Base-by-base conservation (phyloP, 1,284 basidiomycete genomes). In the Fomitopsis betulina region DNA sequence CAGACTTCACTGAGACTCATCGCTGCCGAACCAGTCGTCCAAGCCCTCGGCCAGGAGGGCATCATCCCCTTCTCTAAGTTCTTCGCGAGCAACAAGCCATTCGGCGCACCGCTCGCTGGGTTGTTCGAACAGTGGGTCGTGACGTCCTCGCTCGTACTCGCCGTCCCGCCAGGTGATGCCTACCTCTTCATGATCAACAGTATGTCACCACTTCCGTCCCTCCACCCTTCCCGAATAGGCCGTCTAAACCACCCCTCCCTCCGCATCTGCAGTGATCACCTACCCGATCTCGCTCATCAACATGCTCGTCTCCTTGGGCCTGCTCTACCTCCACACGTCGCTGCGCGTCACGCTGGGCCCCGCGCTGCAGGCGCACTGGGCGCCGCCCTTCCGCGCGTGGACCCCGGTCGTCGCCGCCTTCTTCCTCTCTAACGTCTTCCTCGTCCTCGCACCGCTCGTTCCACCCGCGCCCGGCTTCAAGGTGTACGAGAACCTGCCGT, bases 41-140 rank as follows among this genome's bases (percentile, higher is more conserved):
- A 90, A 68, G 87, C 88, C 68, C 75, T 89, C 3, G 87, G 85
- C 1, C 77, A 85, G 9, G 85, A 86, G 64, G 86, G 84, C 0
- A 75, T 87, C 42, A 71, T 88, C 8, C 86, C 86, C 0, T 84
- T 71, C 60, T 79, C 84, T 0, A 72, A 74, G 1, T 76, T 85
- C 65, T 84, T 85, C 60, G 81, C 85, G 1, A 83, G 79, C 68
- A 86, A 81, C 69, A 82, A 80, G 64, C 86, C 85, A 0, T 86
- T 84, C 66, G 72, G 77, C 59, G 79, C 85, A 0, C 86, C 86
- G 0, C 67, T 86, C 1, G 71, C 80, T 0, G 86, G 83, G 1
- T 71, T 88, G 17, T 76, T 78, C 49, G 72, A 74, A 0, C 83
- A 86, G 62, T 86, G 80, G 64, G 21, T 80, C 23, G 63, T 83